phyloP scores from a whole-genome alignment of 495 filamentous ascomycete genomes.

The Aspergillus bertholletiae region DNA sequence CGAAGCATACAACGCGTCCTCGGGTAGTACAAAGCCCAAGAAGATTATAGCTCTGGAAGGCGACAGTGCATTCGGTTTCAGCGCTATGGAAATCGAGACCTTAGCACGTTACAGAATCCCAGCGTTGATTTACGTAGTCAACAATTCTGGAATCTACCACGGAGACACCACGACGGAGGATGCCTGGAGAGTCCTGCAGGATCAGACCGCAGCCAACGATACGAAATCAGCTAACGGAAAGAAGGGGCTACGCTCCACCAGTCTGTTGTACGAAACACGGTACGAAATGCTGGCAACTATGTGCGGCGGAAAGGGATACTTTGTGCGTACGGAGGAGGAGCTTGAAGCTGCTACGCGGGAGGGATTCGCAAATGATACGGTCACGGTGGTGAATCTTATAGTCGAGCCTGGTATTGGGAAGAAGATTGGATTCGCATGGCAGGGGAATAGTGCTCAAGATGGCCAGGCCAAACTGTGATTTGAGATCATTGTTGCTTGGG shows the following conservation, averaged over 20 bases:
- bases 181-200: conserved; percentile 39
- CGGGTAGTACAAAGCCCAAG: conserved; percentile 32
- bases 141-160: conserved; percentile 63
- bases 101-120: conserved; percentile 62
- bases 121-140: conserved; percentile 59
- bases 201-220: conserved; percentile 27
- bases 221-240: conserved; percentile 31
- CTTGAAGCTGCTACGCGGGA: conserved; percentile 48
- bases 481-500: background rate
- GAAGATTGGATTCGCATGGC: conserved; percentile 44
- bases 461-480: conserved; percentile 15
- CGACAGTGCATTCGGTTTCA: conserved; percentile 62
- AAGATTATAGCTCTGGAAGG: conserved; percentile 62
- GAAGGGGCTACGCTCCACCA: conserved; percentile 49
- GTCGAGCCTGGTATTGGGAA: conserved; percentile 53
- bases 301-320: conserved; percentile 53
- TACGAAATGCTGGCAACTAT: conserved; percentile 59
- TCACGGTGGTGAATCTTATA: conserved; percentile 55
- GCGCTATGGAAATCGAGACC: conserved; percentile 61
- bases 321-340: conserved; percentile 52
- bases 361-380: conserved; percentile 45
- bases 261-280: conserved; percentile 53
- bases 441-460: conserved; percentile 13
- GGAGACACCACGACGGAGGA: conserved; percentile 44
- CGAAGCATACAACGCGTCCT: conserved; percentile 52